Evolutionary conservation across 108 stramenopile species (phyloP), one percentile per base, ranked within the genome.

Genomic region (Nitzschia putrida): DNA sequence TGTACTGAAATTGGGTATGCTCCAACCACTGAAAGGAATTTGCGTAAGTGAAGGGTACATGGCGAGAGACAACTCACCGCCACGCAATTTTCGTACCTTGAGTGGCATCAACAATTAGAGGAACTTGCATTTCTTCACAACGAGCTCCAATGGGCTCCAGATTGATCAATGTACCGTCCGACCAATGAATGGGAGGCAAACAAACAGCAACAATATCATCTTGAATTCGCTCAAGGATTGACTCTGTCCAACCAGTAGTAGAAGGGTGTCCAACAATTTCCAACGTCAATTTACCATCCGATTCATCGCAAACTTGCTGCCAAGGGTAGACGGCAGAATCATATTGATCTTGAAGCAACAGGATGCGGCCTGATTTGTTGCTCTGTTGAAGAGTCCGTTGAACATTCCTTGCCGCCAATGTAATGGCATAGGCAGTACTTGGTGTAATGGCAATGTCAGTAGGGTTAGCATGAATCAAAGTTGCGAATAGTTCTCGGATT

Each of bases 101-200:
- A 13, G 85, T 85, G 8, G 78, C 81, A 71, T 85, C 85, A 8
- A 85, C 69, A 47, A 85, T 55, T 11, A 85, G 47, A 23, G 37
- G 21, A 43, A 78, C 53, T 42, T 67, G 43, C 18, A 52, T 26
- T 52, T 70, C 20, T 12, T 61, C 47, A 71, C 85, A 85, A 0
- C 40, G 61, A 0, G 55, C 8, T 20, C 73, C 67, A 42, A 85
- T 80, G 10, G 22, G 47, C 16, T 57, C 69, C 21, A 85, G 43
- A 69, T 85, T 81, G 5, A 85, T 26, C 11, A 77, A 40, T 5
- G 78, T 18, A 13, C 85, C 85, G 57, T 82, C 76, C 0, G 76
- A 68, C 85, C 85, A 85, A 64, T 85, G 85, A 58, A 80, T 45
- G 9, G 77, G 85, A 11, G 85, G 81, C 16, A 85, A n/a, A 57